Percentiles rank a stretch among this genome's conserved stretches.
These are phyloP conservation scores for Trichoderma reesei DNA, from an alignment of 495 filamentous ascomycete genomes.

Conservation along the genomic window DNA sequence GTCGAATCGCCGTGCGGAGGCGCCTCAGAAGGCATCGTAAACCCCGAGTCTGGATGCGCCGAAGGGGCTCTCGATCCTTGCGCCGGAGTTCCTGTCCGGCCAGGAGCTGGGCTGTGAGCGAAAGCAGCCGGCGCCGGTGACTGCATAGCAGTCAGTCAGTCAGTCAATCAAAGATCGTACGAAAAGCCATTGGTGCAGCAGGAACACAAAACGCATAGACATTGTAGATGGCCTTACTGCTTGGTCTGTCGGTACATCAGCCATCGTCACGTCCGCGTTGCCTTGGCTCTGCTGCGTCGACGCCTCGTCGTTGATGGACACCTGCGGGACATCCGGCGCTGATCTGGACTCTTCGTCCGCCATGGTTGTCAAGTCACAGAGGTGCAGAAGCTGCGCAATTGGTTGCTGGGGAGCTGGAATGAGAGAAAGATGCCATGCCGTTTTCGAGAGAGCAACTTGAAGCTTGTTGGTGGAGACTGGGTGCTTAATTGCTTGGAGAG, in stretches of 20 bases:
- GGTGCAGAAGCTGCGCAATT: neutral
- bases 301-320: neutral
- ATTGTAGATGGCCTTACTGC: neutral
- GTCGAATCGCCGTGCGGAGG: conserved; percentile 72
- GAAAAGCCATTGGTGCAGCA: neutral
- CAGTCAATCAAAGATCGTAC: neutral
- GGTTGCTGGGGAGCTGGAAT: neutral
- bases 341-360: neutral
- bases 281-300: neutral
- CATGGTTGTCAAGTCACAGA: neutral
- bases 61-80: conserved; percentile 39
- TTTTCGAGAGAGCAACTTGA: neutral
- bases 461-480: neutral
- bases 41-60: conserved; percentile 37
- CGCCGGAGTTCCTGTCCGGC: conserved; percentile 28
- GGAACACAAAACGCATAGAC: neutral
- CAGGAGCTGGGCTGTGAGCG: conserved; percentile 27
- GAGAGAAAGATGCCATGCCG: conserved; percentile 7
- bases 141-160: neutral
- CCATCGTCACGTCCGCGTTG: conserved; percentile 8
- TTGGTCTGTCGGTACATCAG: conserved; percentile 9
- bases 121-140: conserved; percentile 15
- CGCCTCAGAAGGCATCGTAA: conserved; percentile 44
- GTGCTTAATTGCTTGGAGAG: neutral
- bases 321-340: neutral